phyloP scores from a whole-genome alignment of 2,329 filamentous ascomycete species.

The Bertia moriformis region DNA sequence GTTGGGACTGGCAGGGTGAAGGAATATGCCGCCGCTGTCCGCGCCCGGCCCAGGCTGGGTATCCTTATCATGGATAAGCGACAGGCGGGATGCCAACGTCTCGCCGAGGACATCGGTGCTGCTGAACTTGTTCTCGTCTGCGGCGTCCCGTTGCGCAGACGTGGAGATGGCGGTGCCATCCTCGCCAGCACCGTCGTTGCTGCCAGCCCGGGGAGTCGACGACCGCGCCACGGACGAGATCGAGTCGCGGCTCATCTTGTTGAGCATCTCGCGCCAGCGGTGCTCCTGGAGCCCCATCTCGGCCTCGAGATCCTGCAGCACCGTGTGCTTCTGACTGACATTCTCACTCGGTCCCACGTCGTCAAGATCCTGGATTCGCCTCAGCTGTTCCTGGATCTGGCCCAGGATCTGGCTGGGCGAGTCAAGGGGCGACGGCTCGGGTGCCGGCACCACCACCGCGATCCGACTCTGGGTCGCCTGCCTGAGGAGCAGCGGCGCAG shows the following conservation, averaged over 20 bases:
- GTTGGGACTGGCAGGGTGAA: conserved; percentile 12
- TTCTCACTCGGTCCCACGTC: conserved; percentile 1
- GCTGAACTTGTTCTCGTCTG: not conserved
- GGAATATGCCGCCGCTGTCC: too few relatives aligned
- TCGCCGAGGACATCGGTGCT: conserved; percentile 16
- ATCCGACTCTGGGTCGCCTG: conserved; percentile 11
- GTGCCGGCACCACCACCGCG: conserved; percentile 25
- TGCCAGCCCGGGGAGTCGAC: not conserved
- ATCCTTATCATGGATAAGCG: too few relatives aligned
- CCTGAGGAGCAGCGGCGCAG: conserved; percentile 36
- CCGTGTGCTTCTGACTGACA: conserved; percentile 21
- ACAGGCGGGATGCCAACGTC: conserved; percentile 19
- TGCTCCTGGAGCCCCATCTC: conserved; percentile 47
- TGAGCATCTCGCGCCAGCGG: conserved; percentile 43
- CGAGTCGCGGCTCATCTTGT: conserved; percentile 33
- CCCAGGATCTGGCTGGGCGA: conserved; percentile 32
- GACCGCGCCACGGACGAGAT: conserved; percentile 24
- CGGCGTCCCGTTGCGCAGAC: too few relatives aligned
- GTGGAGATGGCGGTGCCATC: not conserved
- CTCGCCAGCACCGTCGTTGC: too few relatives aligned
- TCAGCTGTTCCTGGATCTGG: conserved; percentile 34
- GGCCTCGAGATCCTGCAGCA: conserved; percentile 42
- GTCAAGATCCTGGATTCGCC: conserved; percentile 2
- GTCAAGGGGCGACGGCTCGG: conserved; percentile 35
- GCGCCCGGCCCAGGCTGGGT: too few relatives aligned